Conservation (phyloP, 305 asterid genomes). For the Rubia tinctorum region DNA sequence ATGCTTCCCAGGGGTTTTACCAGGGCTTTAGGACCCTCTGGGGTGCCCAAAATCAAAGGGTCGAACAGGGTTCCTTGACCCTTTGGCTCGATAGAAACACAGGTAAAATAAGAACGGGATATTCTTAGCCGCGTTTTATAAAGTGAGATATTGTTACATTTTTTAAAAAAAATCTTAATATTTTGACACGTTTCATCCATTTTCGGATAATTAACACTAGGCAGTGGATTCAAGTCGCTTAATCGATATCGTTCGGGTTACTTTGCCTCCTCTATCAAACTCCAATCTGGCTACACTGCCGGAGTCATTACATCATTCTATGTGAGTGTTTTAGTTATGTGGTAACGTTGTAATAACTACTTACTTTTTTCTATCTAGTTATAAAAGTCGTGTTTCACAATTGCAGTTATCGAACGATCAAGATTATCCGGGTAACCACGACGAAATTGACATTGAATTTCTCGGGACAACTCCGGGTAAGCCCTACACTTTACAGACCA, state of each 20-base stretch:
- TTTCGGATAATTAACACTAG: conserved; percentile 25
- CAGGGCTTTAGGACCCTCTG: conserved; percentile 59
- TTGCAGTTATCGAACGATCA: conserved; percentile 70
- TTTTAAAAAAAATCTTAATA: too few species aligned
- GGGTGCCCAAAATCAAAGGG: conserved; percentile 84
- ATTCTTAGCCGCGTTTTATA: accelerated
- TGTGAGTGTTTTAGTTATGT: conserved; percentile 44
- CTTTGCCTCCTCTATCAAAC: conserved; percentile 63
- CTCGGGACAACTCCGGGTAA: conserved; percentile 59
- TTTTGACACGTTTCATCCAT: background rate
- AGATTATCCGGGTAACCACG: conserved; percentile 68
- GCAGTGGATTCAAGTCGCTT: conserved; percentile 77
- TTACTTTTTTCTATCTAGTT: background rate
- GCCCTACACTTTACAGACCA: conserved; percentile 81
- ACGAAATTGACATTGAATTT: conserved; percentile 81
- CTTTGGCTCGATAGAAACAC: conserved; percentile 67
- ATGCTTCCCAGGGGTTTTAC: conserved; percentile 41
- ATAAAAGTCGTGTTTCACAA: background rate
- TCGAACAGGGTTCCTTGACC: conserved; percentile 53
- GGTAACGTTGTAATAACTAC: background rate
- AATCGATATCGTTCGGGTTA: conserved; percentile 61
- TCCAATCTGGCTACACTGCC: conserved; percentile 79
- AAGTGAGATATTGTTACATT: background rate
- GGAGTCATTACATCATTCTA: conserved; percentile 77
- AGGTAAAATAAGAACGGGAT: conserved; percentile 35